Base-by-base conservation (phyloP, 305 asterid species). In the Galium porrigens region DNA sequence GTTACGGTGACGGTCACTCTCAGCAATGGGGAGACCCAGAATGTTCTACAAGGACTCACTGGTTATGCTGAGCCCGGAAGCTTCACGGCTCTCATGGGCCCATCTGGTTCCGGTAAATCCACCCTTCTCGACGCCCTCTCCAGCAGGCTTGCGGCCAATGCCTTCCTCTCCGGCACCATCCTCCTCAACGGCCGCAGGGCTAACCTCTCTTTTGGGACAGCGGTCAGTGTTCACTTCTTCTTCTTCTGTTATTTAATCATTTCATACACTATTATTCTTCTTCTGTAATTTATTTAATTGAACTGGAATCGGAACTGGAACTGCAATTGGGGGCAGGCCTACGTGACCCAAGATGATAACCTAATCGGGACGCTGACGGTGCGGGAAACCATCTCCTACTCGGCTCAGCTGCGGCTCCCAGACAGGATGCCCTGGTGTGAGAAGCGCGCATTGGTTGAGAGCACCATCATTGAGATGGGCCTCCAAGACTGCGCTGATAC, bases 401-500 rank as follows among this genome's bases (percentile, higher is more conserved):
- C 97, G 0, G 99, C 99, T 20, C 75, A 83, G 34, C 69, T 92
- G 51, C 84, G 97, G 1, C 88, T 92, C 12, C 99, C 99, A 1
- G 94, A 89, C 46, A 62, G 84, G 64, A 89, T 92, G 99, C 68
- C 94, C 1, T 70, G 95, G 89, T 29, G 79, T 6, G 99, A 92
- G 63, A 92, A 92, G 68, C 74, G 91, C 0, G 71, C 89, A 0
- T 64, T 89, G 74, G 86, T 89, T 0, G 99, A 92, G 82, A 87
- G 96, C 80, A 92, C 99, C 11, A 92, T 92, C 20, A 22, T 85
- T 2, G 99, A 92, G 58, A 92, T 92, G 99, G 99, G 99, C 1
- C 95, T 92, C 27, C 97, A 92, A 58, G 99, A 92, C 61, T 89
- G 96, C 55, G 96, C 96, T 4, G 95, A 92, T 69, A 92, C 99